Conservation (phyloP, 169 alveolate species). For the Perkinsus olseni region DNA sequence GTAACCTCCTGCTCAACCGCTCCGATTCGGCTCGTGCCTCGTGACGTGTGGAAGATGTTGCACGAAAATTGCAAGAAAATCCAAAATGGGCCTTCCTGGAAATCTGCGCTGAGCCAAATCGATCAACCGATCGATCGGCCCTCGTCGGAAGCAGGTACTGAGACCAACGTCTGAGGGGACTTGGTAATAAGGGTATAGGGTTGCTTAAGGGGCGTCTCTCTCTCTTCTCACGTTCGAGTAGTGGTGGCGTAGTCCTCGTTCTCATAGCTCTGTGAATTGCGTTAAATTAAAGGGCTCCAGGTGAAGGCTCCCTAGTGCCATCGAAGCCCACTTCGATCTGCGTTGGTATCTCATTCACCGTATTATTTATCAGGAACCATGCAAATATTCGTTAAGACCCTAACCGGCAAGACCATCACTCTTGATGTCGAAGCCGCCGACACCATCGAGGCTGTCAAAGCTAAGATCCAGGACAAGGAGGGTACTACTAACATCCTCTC, state of each 20-base stretch:
- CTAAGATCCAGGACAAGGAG: slow-evolving; percentile 94
- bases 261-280: not conserved
- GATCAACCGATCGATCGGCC: not conserved
- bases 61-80: not conserved
- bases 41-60: not conserved
- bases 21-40: not conserved
- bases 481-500: too few relatives aligned
- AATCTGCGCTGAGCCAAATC: not conserved
- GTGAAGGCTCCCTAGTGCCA: not conserved
- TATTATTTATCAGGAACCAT: slow-evolving; percentile 24
- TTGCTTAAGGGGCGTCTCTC: not conserved
- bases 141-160: not conserved
- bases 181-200: not conserved
- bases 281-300: not conserved
- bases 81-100: not conserved
- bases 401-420: slow-evolving; percentile 92
- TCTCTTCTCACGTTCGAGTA: not conserved
- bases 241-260: not conserved
- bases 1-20: not conserved
- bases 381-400: slow-evolving; percentile 92
- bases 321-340: too few relatives aligned
- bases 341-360: too few relatives aligned
- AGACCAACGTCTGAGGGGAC: not conserved
- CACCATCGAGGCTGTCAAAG: slow-evolving; percentile 94
- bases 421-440: slow-evolving; percentile 92